These are phyloP conservation scores for Pulveroboletus sp. DNA, from an alignment of 768 basidiomycete species.

Conservation along the genomic window DNA sequence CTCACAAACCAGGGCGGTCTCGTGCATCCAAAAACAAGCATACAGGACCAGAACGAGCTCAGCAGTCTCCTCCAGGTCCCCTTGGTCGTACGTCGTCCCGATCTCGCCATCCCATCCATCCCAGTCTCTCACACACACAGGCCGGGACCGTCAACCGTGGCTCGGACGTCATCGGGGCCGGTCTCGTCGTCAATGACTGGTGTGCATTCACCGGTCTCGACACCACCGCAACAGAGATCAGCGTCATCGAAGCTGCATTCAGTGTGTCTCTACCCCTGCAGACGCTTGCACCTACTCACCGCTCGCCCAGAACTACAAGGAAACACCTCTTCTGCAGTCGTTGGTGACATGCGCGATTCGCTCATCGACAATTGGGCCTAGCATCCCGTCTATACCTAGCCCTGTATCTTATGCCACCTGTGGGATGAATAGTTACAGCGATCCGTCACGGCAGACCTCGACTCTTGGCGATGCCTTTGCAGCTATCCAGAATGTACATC, in stretches of 20 bases:
- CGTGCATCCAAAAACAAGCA: constrained; percentile 95
- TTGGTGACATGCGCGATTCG: constrained; percentile 89
- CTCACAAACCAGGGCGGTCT: constrained; percentile 97
- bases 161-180: constrained; percentile 96
- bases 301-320: constrained; percentile 73
- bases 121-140: constrained; percentile 40
- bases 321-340: constrained; percentile 75
- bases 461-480: constrained; percentile 70
- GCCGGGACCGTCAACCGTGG: constrained; percentile 99
- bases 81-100: constrained; percentile 68
- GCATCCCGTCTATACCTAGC: constrained; percentile 8
- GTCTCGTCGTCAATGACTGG: constrained; percentile 99
- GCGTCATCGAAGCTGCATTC: constrained; percentile 96
- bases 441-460: constrained; percentile 44
- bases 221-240: constrained; percentile 99
- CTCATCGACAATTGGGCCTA: constrained; percentile 90
- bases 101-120: not conserved
- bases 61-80: constrained; percentile 93
- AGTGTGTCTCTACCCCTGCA: constrained; percentile 53
- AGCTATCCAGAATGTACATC: constrained; percentile 63
- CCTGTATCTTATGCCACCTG: constrained; percentile 14
- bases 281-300: constrained; percentile 4
- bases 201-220: constrained; percentile 99
- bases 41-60: constrained; percentile 97
- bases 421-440: constrained; percentile 15